Percentiles rank a stretch among this genome's conserved stretches.
Evolutionary conservation across 2,329 filamentous ascomycete genomes (phyloP).

Genomic region (Cryphonectria carpinicola): DNA sequence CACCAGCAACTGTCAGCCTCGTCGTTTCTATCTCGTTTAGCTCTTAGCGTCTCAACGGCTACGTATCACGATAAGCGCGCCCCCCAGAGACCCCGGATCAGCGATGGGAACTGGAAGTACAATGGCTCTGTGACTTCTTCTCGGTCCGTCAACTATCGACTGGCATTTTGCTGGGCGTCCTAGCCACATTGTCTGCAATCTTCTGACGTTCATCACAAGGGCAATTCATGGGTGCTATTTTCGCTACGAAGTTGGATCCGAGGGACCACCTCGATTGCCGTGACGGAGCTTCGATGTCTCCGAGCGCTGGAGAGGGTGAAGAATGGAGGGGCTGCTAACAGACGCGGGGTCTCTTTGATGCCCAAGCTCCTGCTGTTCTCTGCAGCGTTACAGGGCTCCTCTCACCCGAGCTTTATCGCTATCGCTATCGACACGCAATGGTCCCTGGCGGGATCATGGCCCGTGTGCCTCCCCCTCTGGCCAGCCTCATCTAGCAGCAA

Average conservation of each 20-base stretch:
- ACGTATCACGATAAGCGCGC: constrained; percentile 28
- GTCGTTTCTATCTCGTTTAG: not conserved
- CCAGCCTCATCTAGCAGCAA: constrained; percentile 4
- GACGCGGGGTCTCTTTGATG: not conserved
- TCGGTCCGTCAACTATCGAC: not conserved
- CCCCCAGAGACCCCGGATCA: constrained; percentile 8
- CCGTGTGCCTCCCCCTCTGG: not conserved
- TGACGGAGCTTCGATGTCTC: constrained; percentile 9
- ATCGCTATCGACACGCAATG: constrained; percentile 23
- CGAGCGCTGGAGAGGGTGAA: not conserved
- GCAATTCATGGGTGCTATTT: constrained; percentile 1
- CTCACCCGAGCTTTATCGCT: constrained; percentile 28
- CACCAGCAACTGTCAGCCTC: constrained; percentile 6
- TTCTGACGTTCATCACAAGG: constrained; percentile 8
- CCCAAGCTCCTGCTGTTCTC: constrained; percentile 2
- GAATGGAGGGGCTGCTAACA: not conserved
- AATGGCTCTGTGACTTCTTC: not conserved
- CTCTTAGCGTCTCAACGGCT: constrained; percentile 25
- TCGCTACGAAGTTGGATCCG: constrained; percentile 6
- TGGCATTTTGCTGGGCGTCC: not conserved
- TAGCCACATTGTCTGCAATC: not conserved
- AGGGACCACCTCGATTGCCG: constrained; percentile 11
- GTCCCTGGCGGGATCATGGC: constrained; percentile 1
- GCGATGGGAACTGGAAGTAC: constrained; percentile 2
- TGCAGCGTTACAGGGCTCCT: constrained; percentile 9